A percentile compares a stretch with the other conserved stretches of the same genome.
These are phyloP conservation scores for Psilocybe tampanensis DNA, from an alignment of 768 basidiomycete genomes.

Conservation along the genomic window DNA sequence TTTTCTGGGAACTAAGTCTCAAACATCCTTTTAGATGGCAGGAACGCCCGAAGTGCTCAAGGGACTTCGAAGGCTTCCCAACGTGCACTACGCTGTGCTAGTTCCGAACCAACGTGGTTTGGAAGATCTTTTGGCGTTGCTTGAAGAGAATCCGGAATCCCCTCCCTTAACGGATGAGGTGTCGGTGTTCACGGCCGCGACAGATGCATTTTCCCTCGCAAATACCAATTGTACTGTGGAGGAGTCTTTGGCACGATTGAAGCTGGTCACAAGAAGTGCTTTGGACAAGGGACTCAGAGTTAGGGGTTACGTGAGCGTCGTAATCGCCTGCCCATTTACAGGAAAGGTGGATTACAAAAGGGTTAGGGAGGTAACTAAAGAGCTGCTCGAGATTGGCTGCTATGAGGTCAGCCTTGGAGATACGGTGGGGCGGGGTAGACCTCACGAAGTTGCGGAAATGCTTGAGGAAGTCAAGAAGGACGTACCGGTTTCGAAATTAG, in stretches of 20 bases:
- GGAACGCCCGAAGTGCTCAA: slow-evolving; percentile 79
- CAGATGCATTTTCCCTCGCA: slow-evolving; percentile 82
- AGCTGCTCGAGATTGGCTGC: slow-evolving; percentile 86
- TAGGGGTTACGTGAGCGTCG: slow-evolving; percentile 85
- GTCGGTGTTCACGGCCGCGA: slow-evolving; percentile 86
- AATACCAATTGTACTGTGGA: slow-evolving; percentile 80
- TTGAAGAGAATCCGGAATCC: slow-evolving; percentile 39
- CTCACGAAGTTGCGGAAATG: slow-evolving; percentile 65
- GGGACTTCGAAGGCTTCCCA: slow-evolving; percentile 50
- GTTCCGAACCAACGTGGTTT: slow-evolving; percentile 82
- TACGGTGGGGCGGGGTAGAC: slow-evolving; percentile 87
- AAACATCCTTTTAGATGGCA: too few species aligned
- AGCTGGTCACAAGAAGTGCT: slow-evolving; percentile 63
- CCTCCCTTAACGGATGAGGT: slow-evolving; percentile 77
- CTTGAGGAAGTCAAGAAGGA: slow-evolving; percentile 68
- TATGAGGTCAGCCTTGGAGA: slow-evolving; percentile 94
- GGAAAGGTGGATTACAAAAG: slow-evolving; percentile 66
- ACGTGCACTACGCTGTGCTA: slow-evolving; percentile 76
- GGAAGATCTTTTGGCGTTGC: slow-evolving; percentile 62
- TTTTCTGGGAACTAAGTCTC: too few species aligned
- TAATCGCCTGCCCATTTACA: slow-evolving; percentile 85
- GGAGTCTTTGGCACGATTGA: slow-evolving; percentile 69
- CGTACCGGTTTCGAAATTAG: slow-evolving; percentile 67
- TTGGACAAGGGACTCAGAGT: slow-evolving; percentile 65
- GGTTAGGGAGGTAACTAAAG: slow-evolving; percentile 72